phyloP scores from a whole-genome alignment of 345 rosid genomes.

The Adansonia digitata region DNA sequence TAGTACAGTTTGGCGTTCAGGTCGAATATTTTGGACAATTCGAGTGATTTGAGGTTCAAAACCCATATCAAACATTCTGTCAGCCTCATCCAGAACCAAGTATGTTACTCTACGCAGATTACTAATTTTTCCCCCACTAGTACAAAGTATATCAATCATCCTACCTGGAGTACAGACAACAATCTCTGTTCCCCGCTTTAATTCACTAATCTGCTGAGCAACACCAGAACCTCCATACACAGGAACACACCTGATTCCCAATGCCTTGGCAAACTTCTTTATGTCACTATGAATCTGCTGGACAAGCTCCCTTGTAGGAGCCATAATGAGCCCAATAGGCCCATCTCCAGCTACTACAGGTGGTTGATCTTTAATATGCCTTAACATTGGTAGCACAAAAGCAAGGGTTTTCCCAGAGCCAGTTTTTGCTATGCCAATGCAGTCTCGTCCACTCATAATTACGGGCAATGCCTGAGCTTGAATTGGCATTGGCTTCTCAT shows the following conservation, averaged over 20 bases:
- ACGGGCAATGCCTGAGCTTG: constrained; percentile 93
- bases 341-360: constrained; percentile 96
- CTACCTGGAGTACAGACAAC: constrained; percentile 98
- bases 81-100: constrained; percentile 97
- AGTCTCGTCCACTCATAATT: constrained; percentile 97
- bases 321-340: constrained; percentile 94
- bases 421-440: constrained; percentile 95
- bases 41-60: constrained; percentile 94
- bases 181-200: constrained; percentile 91
- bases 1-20: constrained; percentile 89
- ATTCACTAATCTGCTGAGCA: constrained; percentile 95
- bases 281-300: constrained; percentile 96
- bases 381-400: constrained; percentile 94
- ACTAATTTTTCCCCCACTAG: constrained; percentile 87
- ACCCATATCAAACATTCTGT: constrained; percentile 99
- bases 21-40: constrained; percentile 90
- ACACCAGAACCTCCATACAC: constrained; percentile 98
- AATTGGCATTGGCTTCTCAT: constrained; percentile 92
- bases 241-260: constrained; percentile 83
- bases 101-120: constrained; percentile 83
- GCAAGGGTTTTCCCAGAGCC: constrained; percentile 98
- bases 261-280: constrained; percentile 66
- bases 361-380: constrained; percentile 98
- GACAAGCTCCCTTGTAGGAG: constrained; percentile 98
- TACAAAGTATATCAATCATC: constrained; percentile 96